Conservation (phyloP, 1,284 basidiomycete genomes). For the Ceratobasidium sp. region DNA sequence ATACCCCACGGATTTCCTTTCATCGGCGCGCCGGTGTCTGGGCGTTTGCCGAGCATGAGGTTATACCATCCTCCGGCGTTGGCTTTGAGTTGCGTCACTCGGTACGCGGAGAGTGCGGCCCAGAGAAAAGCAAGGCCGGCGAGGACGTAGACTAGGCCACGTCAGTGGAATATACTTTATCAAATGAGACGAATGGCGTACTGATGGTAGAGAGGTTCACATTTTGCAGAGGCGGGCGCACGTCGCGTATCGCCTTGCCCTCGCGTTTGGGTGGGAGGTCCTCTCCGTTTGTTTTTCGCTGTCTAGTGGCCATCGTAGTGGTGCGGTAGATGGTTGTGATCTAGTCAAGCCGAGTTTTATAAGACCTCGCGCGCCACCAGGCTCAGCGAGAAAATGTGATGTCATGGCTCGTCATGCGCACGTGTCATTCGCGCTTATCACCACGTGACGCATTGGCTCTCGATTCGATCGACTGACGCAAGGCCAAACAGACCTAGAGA, state of each 20-base stretch:
- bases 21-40: constrained; percentile 40
- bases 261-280: constrained; percentile 45
- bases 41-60: constrained; percentile 45
- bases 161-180: constrained; percentile 3
- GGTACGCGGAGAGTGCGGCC: constrained; percentile 46
- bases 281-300: constrained; percentile 32
- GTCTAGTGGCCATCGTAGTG: constrained; percentile 6
- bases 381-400: not conserved
- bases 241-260: constrained; percentile 33
- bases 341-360: not conserved
- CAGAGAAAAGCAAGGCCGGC: constrained; percentile 39
- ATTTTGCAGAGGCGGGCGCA: constrained; percentile 33
- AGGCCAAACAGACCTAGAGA: not conserved
- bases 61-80: constrained; percentile 48
- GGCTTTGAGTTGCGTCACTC: constrained; percentile 47
- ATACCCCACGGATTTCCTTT: constrained; percentile 34
- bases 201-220: constrained; percentile 30
- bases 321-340: not conserved
- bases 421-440: not conserved
- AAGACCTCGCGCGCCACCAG: not conserved
- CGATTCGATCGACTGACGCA: constrained; percentile 18
- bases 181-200: not conserved
- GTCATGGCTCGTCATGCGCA: constrained; percentile 13
- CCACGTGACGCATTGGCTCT: constrained; percentile 13
- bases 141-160: constrained; percentile 44